Base-by-base conservation (phyloP, 2,329 filamentous ascomycete species). In the Simplicillium sp. region DNA sequence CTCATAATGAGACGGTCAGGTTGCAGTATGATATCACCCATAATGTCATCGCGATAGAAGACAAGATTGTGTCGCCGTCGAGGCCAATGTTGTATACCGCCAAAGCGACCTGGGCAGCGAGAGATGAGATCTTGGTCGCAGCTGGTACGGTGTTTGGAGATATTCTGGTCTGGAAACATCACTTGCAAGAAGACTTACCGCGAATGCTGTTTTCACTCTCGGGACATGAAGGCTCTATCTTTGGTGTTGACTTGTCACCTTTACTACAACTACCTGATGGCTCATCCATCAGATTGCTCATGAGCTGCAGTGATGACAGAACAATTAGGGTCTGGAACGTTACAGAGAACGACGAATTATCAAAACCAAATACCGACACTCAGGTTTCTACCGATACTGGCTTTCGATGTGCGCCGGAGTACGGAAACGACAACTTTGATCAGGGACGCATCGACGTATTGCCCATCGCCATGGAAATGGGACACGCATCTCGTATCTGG, bases 141-240 rank as follows among this genome's bases (percentile, higher is more conserved):
- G 85, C 85, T 3, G 92, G 92, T 1, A 97, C 92, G 0, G 88
- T 90, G 1, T 97, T 97, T 61, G 92, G 92, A 3, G 89, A 97
- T 59, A 84, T 98, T 29, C 70, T 96, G 31, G 75, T 94, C 13
- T 97, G 92, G 92, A 85, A 81, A 48, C 88, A 78, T 50, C 62
- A 36, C 50, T 71, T n/a, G 29, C 38, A 37, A 9, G 36, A 3
- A 41, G 35, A 6, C 18, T 33, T 13, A 14, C 62, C 61, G 32
- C 64, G 73, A 48, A 59, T 76, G 15, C 59, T 78, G 4, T 71
- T 65, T 42, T 67, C 76, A 17, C 70, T 83, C 38, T 66, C 68
- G 0, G 80, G 79, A 1, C 92, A 98, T 53, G 88, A 96, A 54
- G 92, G 92, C 0, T 96, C 90, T 1, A 83, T 98, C 20, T 98